phyloP scores from a whole-genome alignment of 148 eudicot species.

The Vaccinium myrtillus region DNA sequence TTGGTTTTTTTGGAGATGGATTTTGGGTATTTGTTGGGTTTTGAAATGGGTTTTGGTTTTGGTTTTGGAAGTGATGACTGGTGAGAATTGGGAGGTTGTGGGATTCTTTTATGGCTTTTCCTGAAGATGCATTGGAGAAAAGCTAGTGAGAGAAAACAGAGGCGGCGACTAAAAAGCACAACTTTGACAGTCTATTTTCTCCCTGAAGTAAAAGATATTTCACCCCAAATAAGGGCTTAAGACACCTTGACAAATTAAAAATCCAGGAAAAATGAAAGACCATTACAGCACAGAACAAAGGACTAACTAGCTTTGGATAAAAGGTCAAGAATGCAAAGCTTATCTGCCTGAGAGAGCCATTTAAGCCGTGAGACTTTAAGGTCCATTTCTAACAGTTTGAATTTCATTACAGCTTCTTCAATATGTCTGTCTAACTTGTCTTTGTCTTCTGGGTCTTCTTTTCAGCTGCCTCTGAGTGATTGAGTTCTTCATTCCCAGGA shows the following conservation, averaged over 20 bases:
- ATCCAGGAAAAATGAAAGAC: background rate
- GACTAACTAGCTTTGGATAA: background rate
- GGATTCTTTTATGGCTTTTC: no score
- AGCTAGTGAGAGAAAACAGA: no score
- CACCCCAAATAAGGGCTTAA: background rate
- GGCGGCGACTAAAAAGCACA: background rate
- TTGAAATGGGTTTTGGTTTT: background rate
- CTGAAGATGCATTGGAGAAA: no score
- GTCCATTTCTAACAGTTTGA: background rate
- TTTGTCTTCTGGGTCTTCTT: slow-evolving; percentile 58
- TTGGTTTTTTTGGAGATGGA: slow-evolving; percentile 14
- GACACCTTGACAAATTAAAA: background rate
- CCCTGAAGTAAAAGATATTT: background rate
- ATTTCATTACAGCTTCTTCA: background rate
- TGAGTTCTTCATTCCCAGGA: slow-evolving; percentile 68
- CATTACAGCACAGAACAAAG: slow-evolving; percentile 9
- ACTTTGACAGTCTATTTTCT: background rate
- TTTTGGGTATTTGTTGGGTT: background rate
- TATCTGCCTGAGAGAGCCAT: background rate
- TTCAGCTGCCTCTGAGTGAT: slow-evolving; percentile 45
- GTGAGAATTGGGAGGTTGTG: no score
- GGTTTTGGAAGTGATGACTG: background rate
- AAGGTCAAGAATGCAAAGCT: background rate
- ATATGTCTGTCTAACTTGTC: slow-evolving; percentile 34
- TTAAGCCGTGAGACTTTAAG: background rate